These are phyloP conservation scores for Emiliania huxleyi DNA, from an alignment of 78 protist species.

Conservation along the genomic window DNA sequence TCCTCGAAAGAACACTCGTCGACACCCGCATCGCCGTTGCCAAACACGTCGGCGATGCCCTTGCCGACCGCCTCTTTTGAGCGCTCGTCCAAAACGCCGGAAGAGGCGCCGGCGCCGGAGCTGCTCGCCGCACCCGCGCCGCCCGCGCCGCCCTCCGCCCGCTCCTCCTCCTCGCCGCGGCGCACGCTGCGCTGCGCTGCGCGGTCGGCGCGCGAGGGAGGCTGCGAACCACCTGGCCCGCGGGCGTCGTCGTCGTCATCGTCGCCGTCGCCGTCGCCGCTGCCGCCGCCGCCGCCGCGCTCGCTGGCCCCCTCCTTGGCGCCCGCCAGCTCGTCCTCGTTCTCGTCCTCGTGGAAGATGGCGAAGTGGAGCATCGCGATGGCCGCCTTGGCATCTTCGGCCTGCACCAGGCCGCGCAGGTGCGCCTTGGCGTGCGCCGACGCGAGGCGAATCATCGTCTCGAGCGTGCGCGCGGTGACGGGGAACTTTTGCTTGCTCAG, in stretches of 20 bases:
- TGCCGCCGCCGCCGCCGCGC: not conserved
- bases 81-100: no score
- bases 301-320: not conserved
- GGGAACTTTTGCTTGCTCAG: constrained; percentile 65
- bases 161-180: no score
- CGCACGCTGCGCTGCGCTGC: no score
- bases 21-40: no score
- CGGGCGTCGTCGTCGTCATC: not conserved
- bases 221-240: no score
- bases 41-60: no score
- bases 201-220: no score
- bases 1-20: no score
- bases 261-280: not conserved
- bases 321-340: not conserved
- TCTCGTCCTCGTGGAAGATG: not conserved
- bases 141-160: no score
- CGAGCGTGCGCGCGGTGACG: constrained; percentile 96
- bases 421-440: constrained; percentile 95
- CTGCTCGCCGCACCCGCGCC: no score
- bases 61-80: no score
- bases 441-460: constrained; percentile 93
- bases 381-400: constrained; percentile 17
- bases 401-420: constrained; percentile 50
- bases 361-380: not conserved
- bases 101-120: no score